Evolutionary conservation across 129 eudicot species (phyloP).

Genomic region (Pulicaria dysenterica): DNA sequence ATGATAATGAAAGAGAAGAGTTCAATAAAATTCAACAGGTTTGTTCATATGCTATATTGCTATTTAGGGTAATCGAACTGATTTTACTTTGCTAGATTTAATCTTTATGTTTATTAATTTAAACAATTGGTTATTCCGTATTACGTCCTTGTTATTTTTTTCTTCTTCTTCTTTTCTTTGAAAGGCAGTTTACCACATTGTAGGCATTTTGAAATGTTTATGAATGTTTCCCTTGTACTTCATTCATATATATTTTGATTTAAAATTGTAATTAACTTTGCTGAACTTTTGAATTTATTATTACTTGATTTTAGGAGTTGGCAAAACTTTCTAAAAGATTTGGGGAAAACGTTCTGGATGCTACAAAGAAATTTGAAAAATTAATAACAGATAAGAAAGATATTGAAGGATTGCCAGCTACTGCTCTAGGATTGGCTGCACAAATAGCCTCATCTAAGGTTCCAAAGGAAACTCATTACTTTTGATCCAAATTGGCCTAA

Average conservation of each 20-base stretch:
- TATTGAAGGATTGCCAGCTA: slow-evolving; percentile 84
- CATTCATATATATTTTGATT: too few relatives aligned
- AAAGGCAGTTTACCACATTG: not conserved
- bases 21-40: slow-evolving; percentile 92
- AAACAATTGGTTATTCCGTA: not conserved
- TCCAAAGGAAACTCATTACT: not conserved
- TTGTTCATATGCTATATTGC: not conserved
- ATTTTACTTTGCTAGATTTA: slow-evolving; percentile 8
- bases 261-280: not conserved
- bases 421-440: slow-evolving; percentile 85
- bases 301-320: slow-evolving; percentile 57
- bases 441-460: slow-evolving; percentile 91
- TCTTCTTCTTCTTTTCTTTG: not conserved
- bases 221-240: not conserved
- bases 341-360: slow-evolving; percentile 85
- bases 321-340: slow-evolving; percentile 78
- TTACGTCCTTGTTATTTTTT: not conserved
- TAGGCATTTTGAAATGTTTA: not conserved
- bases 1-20: slow-evolving; percentile 79
- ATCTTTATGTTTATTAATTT: not conserved
- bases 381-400: slow-evolving; percentile 76
- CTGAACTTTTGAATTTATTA: not conserved
- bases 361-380: slow-evolving; percentile 88
- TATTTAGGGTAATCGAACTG: not conserved
- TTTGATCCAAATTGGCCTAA: slow-evolving; percentile 8